Evolutionary conservation across 805 yeast species (phyloP), one percentile per base, ranked within the genome.

Genomic region (Ogataea sp.): DNA sequence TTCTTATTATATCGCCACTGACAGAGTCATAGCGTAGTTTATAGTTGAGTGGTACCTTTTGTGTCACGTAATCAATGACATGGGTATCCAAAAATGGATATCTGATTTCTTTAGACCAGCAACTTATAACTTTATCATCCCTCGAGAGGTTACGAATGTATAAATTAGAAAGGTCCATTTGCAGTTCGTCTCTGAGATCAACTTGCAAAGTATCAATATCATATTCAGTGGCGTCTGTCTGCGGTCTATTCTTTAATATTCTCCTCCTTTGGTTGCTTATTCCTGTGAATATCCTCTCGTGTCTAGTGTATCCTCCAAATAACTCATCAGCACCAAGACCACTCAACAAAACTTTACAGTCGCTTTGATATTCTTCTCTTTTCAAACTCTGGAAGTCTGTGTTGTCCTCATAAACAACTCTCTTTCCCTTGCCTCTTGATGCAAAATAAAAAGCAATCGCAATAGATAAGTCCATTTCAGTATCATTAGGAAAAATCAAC

Each of bases 251-350:
- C 25, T 51, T 50, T 8, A 49, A 10, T n/a, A 16, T 23, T 20
- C 55, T 38, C 39, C 49, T 41, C 32, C 46, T 36, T 44, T 55
- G 40, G 44, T 51, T 47, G 40, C 61, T 44, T 5, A 54, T 38
- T 11, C 50, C 48, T 0, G 67, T 61, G 52, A 73, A 72, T 2
- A 73, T 52, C 26, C 74, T 59, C 44, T 75, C 80, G 49, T 93
- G 94, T 34, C 97, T 70, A 18, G 95, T 84, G 56, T 93, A 93
- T 0, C 99, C 99, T 0, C 96, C 99, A 65, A 84, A 89, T 16
- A 93, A 62, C 59, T 93, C 99, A 62, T 93, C 99, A 0, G 98
- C 98, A 1, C 99, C 99, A 11, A 93, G 67, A 0, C 99, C 99
- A 39, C 96, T 85, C 27, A 93, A 65, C 8, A 93, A 58, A 0